Evolutionary conservation across 1,284 basidiomycete species (phyloP).

Genomic region (Stygiomarasmius scandens): DNA sequence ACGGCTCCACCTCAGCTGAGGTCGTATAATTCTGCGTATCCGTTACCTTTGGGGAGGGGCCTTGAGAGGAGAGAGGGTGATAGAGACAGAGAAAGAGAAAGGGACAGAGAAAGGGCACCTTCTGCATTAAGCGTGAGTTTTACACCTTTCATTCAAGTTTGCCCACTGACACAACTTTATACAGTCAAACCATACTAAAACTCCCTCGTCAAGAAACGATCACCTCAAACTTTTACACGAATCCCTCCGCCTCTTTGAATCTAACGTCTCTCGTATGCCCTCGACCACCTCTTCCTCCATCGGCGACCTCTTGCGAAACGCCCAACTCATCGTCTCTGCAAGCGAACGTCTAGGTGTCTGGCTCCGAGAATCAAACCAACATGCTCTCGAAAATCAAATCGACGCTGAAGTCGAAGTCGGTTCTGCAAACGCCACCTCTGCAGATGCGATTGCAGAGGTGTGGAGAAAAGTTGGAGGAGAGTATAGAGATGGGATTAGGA

Average conservation of each 20-base stretch:
- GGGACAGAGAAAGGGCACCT: conserved; percentile 23
- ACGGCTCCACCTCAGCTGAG: conserved; percentile 11
- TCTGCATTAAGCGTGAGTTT: conserved; percentile 22
- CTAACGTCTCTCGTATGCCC: conserved; percentile 55
- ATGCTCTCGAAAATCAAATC: conserved; percentile 70
- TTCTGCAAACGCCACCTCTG: conserved; percentile 31
- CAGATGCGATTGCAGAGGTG: conserved; percentile 49
- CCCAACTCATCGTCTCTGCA: conserved; percentile 63
- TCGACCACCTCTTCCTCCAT: conserved; percentile 44
- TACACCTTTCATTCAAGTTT: too few relatives aligned
- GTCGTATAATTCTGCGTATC: conserved; percentile 10
- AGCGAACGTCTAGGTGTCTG: conserved; percentile 66
- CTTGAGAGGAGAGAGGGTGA: conserved; percentile 5
- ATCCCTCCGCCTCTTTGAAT: conserved; percentile 69
- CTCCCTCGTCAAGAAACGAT: conserved; percentile 38
- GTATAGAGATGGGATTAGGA: conserved; percentile 66
- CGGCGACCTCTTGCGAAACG: conserved; percentile 59
- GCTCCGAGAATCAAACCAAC: conserved; percentile 54
- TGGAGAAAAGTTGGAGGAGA: conserved; percentile 72
- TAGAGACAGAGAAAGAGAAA: conserved; percentile 10
- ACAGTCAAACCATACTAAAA: neutral
- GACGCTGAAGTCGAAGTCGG: conserved; percentile 64
- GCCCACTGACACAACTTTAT: too few relatives aligned
- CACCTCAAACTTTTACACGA: conserved; percentile 71
- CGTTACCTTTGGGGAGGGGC: conserved; percentile 3